Evolutionary conservation across 768 basidiomycete species (phyloP).

Genomic region (Boletus huronensis): DNA sequence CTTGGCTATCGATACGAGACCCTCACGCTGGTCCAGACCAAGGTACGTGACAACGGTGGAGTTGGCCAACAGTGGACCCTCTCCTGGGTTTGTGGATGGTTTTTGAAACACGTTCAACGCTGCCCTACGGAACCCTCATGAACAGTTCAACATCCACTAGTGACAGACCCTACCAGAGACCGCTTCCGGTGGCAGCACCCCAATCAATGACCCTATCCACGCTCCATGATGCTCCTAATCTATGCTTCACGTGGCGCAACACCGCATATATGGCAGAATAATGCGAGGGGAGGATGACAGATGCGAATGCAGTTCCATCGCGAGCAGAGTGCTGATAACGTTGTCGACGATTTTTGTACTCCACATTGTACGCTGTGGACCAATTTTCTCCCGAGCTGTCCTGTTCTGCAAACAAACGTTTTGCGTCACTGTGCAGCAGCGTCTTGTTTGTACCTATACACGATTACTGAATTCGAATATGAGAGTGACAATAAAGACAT

Average conservation of each 20-base stretch:
- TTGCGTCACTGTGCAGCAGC: constrained; percentile 64
- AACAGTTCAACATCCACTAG: constrained; percentile 2
- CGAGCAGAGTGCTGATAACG: constrained; percentile 56
- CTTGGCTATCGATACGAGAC: constrained; percentile 63
- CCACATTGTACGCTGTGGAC: constrained; percentile 52
- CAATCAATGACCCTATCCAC: constrained; percentile 72
- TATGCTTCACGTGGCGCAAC: constrained; percentile 57
- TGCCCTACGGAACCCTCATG: constrained; percentile 48
- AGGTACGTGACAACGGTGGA: constrained; percentile 61
- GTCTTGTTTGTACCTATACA: constrained; percentile 58
- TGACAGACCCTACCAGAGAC: constrained; percentile 60
- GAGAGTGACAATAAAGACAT: constrained; percentile 12
- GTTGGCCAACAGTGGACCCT: constrained; percentile 38
- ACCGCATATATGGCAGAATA: constrained; percentile 80
- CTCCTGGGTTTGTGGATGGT: constrained; percentile 22
- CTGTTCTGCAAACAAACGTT: constrained; percentile 57
- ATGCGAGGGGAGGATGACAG: constrained; percentile 81
- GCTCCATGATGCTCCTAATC: constrained; percentile 61
- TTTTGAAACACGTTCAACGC: constrained; percentile 61
- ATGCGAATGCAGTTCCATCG: constrained; percentile 82
- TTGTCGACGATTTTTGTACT: constrained; percentile 60
- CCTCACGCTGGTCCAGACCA: constrained; percentile 75
- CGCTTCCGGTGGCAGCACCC: constrained; percentile 81
- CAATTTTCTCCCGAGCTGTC: constrained; percentile 39
- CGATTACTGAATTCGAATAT: constrained; percentile 8